A percentile compares a stretch with the other conserved stretches of the same genome.
phyloP scores from a whole-genome alignment of 768 basidiomycete genomes.

The Tulasnella sp. region DNA sequence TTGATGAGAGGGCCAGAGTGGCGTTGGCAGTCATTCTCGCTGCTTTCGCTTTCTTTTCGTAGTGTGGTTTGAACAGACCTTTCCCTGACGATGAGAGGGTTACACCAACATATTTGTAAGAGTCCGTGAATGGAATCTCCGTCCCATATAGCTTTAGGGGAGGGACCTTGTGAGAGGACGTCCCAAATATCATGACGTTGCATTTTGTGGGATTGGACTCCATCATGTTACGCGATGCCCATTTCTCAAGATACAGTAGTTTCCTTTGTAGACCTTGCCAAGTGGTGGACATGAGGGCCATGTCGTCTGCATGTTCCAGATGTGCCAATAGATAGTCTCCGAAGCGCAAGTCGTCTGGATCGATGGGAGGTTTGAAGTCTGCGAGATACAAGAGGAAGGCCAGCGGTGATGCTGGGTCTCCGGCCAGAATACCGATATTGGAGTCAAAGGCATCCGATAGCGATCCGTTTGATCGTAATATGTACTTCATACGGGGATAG shows the following conservation, averaged over 20 bases:
- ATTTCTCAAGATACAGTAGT: not conserved
- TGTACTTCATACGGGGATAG: no score
- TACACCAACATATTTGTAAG: not conserved
- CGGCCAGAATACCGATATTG: no score
- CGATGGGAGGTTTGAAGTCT: no score
- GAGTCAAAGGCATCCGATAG: no score
- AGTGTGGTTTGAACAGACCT: not conserved
- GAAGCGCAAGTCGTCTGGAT: no score
- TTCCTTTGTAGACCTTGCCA: not conserved
- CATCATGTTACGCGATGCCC: not conserved
- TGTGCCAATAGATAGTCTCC: no score
- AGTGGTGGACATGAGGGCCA: no score
- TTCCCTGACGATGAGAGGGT: not conserved
- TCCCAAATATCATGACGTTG: not conserved
- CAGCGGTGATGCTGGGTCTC: no score
- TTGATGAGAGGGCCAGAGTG: not conserved
- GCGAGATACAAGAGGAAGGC: no score
- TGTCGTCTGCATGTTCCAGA: no score
- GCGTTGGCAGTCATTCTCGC: not conserved
- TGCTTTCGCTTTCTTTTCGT: not conserved
- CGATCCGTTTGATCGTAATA: no score
- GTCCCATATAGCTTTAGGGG: not conserved
- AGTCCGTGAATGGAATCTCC: not conserved
- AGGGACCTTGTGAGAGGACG: not conserved
- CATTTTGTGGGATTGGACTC: not conserved